phyloP scores from a whole-genome alignment of 768 basidiomycete species.

The Basidioascus undulatus region DNA sequence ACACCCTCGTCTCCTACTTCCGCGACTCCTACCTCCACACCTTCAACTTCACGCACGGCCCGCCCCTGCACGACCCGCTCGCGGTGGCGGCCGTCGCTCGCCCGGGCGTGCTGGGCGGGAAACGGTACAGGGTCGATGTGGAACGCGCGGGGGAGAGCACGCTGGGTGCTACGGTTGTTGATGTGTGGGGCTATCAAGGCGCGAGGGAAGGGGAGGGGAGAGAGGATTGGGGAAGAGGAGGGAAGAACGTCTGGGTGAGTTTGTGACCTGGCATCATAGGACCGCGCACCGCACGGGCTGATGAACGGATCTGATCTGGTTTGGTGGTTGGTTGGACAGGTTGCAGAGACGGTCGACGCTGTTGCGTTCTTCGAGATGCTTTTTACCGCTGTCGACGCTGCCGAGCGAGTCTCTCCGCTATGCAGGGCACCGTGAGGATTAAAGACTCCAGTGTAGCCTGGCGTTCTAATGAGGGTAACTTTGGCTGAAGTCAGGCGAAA shows the following conservation, averaged over 20 bases:
- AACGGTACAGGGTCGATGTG: slow-evolving; percentile 56
- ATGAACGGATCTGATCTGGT: slow-evolving; percentile 5
- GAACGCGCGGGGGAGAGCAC: slow-evolving; percentile 44
- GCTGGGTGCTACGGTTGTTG: slow-evolving; percentile 55
- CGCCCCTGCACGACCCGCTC: slow-evolving; percentile 67
- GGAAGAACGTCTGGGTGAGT: slow-evolving; percentile 54
- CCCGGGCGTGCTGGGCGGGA: slow-evolving; percentile 39
- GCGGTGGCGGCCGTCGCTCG: slow-evolving; percentile 49
- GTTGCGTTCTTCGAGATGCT: slow-evolving; percentile 9
- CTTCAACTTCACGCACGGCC: slow-evolving; percentile 63
- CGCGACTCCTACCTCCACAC: slow-evolving; percentile 36
- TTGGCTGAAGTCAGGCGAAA: too few relatives aligned
- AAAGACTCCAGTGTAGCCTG: too few relatives aligned
- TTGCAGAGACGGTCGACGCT: slow-evolving; percentile 2
- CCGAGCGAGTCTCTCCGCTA: too few relatives aligned
- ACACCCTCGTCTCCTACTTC: slow-evolving; percentile 50
- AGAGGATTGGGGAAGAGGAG: slow-evolving; percentile 35
- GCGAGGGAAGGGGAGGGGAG: slow-evolving; percentile 27
- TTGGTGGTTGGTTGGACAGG: not conserved
- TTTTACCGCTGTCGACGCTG: slow-evolving; percentile 1
- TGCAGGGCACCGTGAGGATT: too few relatives aligned
- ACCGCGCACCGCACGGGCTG: not conserved
- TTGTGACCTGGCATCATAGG: not conserved
- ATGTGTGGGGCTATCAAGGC: slow-evolving; percentile 50
- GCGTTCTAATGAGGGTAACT: too few relatives aligned